Evolutionary conservation across 2,329 filamentous ascomycete genomes (phyloP).

Genomic region (Clarireedia monteithiana): DNA sequence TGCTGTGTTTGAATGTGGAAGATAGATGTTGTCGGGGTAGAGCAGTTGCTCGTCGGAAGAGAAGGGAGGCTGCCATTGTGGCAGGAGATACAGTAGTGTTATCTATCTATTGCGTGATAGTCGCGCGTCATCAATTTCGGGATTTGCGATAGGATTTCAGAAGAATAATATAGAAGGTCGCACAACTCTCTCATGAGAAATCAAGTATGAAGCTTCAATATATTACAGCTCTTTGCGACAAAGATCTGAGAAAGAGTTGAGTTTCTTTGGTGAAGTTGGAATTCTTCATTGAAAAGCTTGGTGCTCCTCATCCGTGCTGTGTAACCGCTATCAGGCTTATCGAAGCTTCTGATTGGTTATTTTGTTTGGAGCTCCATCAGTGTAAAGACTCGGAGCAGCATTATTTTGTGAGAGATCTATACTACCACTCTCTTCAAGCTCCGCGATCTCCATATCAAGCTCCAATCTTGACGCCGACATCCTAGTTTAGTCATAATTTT

Average conservation of each 20-base stretch:
- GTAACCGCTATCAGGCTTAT: not conserved
- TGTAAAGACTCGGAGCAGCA: too few relatives aligned
- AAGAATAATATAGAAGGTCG: not conserved
- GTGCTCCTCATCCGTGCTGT: not conserved
- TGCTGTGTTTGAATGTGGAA: constrained; percentile 1
- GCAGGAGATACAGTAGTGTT: constrained; percentile 14
- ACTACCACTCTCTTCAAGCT: not conserved
- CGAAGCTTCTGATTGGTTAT: not conserved
- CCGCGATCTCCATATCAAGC: not conserved
- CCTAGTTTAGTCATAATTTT: not conserved
- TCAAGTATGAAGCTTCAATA: not conserved
- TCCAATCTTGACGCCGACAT: not conserved
- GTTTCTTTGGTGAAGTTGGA: too few relatives aligned
- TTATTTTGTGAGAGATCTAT: not conserved
- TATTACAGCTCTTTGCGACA: not conserved
- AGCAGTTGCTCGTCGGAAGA: constrained; percentile 15
- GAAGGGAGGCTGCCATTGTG: constrained; percentile 24
- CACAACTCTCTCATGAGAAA: not conserved
- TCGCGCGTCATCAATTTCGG: not conserved
- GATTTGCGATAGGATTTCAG: not conserved
- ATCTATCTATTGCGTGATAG: constrained; percentile 3
- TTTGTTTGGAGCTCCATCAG: not conserved
- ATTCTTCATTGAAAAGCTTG: not conserved
- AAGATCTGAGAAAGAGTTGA: too few relatives aligned
- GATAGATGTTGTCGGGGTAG: constrained; percentile 8